phyloP scores from a whole-genome alignment of 306 rosid species.

The Ormosia emarginata region DNA sequence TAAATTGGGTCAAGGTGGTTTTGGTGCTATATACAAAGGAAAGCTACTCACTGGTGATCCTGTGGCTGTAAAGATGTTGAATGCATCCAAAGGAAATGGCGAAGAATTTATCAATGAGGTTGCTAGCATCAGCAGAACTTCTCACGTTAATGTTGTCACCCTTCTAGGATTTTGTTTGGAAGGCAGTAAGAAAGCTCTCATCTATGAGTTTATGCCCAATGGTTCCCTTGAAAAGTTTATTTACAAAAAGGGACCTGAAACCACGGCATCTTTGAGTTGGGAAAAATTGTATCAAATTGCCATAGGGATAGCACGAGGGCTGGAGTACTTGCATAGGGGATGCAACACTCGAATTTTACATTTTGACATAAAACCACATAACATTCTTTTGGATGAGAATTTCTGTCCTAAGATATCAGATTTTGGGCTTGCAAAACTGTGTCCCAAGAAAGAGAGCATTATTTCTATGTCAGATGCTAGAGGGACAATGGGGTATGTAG shows the following conservation, averaged over 20 bases:
- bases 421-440: slow-evolving; percentile 44
- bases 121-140: slow-evolving; percentile 26
- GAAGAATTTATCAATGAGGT: slow-evolving; percentile 17
- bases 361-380: slow-evolving; percentile 49
- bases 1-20: slow-evolving; percentile 50
- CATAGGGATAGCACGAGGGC: slow-evolving; percentile 36
- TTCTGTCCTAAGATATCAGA: slow-evolving; percentile 42
- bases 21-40: slow-evolving; percentile 43
- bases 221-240: slow-evolving; percentile 53
- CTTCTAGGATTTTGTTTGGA: slow-evolving; percentile 48
- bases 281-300: slow-evolving; percentile 30
- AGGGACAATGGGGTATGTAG: slow-evolving; percentile 44
- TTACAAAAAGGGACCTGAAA: neutral
- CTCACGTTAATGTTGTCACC: slow-evolving; percentile 35
- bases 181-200: slow-evolving; percentile 33
- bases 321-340: slow-evolving; percentile 44
- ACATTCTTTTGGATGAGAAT: slow-evolving; percentile 43
- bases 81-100: neutral
- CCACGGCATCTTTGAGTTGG: slow-evolving; percentile 24
- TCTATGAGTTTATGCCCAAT: slow-evolving; percentile 49
- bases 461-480: slow-evolving; percentile 27
- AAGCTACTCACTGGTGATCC: neutral
- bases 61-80: slow-evolving; percentile 7
- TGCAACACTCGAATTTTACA: slow-evolving; percentile 43
- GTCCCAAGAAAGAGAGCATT: slow-evolving; percentile 22